phyloP scores from a whole-genome alignment of 768 basidiomycete species.

The Tulasnella calospora region DNA sequence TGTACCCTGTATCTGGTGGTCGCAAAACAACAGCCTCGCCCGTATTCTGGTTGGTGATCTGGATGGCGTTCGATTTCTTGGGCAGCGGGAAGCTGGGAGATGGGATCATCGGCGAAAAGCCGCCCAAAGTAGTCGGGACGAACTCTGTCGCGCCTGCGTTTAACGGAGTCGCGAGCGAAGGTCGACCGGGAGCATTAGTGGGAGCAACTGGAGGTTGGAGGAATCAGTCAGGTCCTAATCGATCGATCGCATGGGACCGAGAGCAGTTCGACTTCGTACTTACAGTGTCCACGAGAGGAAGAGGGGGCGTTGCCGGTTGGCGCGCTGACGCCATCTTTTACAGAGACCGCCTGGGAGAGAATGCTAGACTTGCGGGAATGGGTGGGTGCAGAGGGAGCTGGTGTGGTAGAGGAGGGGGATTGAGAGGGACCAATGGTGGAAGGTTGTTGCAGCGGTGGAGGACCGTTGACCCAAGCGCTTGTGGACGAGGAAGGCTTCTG shows the following conservation, averaged over 20 bases:
- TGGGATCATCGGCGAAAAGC: neutral
- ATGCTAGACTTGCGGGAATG: neutral
- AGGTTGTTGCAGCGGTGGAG: neutral
- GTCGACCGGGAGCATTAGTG: neutral
- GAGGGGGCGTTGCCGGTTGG: neutral
- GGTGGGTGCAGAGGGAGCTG: neutral
- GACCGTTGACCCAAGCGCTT: neutral
- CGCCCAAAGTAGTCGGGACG: conserved; percentile 43
- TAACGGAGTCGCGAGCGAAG: conserved; percentile 34
- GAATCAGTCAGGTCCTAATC: neutral
- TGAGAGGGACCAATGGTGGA: neutral
- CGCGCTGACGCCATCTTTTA: neutral
- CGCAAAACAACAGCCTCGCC: conserved; percentile 62
- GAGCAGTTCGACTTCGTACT: neutral
- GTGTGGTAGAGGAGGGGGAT: neutral
- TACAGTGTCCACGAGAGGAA: neutral
- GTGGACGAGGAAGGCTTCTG: neutral
- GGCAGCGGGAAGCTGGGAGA: conserved; percentile 31
- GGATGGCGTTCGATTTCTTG: conserved; percentile 41
- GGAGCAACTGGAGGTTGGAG: neutral
- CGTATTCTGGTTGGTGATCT: conserved; percentile 52
- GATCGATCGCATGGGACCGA: neutral
- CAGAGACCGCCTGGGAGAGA: neutral
- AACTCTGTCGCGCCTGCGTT: conserved; percentile 63
- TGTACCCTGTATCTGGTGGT: conserved; percentile 45